Percentiles rank a stretch among this genome's conserved stretches.
Evolutionary conservation across 75 land plant genomes (phyloP).

Genomic region (Picea sitchensis): DNA sequence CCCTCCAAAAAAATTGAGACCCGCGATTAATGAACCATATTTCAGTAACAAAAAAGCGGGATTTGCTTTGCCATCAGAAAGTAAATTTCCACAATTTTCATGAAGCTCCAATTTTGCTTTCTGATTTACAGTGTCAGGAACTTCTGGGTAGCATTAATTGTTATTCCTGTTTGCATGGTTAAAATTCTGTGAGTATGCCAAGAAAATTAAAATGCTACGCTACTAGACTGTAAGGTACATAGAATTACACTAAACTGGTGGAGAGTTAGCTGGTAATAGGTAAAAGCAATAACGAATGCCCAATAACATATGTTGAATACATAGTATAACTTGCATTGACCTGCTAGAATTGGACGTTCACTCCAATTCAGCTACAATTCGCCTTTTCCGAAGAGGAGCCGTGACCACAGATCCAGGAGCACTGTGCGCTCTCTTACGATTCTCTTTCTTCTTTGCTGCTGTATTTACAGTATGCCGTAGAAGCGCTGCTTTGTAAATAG

Average conservation of each 20-base stretch:
- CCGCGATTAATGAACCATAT: neutral
- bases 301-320: neutral
- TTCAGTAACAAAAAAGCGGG: neutral
- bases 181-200: neutral
- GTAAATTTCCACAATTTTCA: neutral
- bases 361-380: slow-evolving; percentile 74
- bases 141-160: neutral
- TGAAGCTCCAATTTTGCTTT: neutral
- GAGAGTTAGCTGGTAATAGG: too few species aligned
- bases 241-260: too few species aligned
- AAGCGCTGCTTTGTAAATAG: slow-evolving; percentile 76
- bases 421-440: slow-evolving; percentile 83
- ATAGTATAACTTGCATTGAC: too few species aligned
- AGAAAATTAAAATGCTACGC: too few species aligned
- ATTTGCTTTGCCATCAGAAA: neutral
- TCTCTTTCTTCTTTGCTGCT: slow-evolving; percentile 66
- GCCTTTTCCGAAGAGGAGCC: slow-evolving; percentile 55
- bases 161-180: neutral
- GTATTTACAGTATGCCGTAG: slow-evolving; percentile 62
- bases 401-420: slow-evolving; percentile 66
- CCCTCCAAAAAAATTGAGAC: neutral
- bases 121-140: neutral
- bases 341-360: neutral
- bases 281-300: neutral
- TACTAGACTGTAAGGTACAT: too few species aligned